Evolutionary conservation across 352 stramenopile genomes (phyloP), one percentile per base, ranked within the genome.

Genomic region (Pythium dissimile): DNA sequence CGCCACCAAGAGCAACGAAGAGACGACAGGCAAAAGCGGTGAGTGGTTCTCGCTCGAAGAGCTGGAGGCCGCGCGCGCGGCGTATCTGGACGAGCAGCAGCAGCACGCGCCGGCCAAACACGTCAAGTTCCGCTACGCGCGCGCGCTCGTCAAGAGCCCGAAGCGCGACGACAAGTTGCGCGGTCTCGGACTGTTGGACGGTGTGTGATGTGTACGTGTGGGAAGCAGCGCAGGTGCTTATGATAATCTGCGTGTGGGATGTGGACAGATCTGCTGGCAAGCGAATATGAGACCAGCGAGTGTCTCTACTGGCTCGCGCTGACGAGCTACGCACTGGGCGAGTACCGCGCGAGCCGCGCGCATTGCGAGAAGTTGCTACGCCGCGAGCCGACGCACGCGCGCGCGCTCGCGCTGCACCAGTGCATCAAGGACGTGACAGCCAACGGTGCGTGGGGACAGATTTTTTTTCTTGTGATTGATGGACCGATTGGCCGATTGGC

Each of bases 91-190:
- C 53, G 82, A 88, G 48, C 82, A 92, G 55, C 76, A 92, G 67
- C 80, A 85, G 59, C 76, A 90, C 49, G 66, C 77, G 49, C 80
- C 82, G 54, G 83, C 78, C 26, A 71, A 66, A 42, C 64, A 83
- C 75, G 76, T 90, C 47, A 92, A 92, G 45, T 49, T 88, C 34
- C 76, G 77, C 5, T 92, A 92, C 39, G 82, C 80, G 20, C 65
- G 88, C 31, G 80, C 78, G 54, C 52, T 92, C 47, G 78, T 74
- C 37, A 92, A 92, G 66, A 92, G 82, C 66, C 72, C 68, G 47
- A 89, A 89, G 48, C 74, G 78, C n/a, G 82, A 92, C 48, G 77
- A 92, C 62, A 92, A 92, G 64, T 77, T 80, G 52, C 77, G 82
- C 32, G 82, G 77, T 12, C 74, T 90, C 16, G 78, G 68, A 2